Evolutionary conservation across 108 stramenopile species (phyloP), one percentile per base, ranked within the genome.

Genomic region (Discostella stelligeroides): DNA sequence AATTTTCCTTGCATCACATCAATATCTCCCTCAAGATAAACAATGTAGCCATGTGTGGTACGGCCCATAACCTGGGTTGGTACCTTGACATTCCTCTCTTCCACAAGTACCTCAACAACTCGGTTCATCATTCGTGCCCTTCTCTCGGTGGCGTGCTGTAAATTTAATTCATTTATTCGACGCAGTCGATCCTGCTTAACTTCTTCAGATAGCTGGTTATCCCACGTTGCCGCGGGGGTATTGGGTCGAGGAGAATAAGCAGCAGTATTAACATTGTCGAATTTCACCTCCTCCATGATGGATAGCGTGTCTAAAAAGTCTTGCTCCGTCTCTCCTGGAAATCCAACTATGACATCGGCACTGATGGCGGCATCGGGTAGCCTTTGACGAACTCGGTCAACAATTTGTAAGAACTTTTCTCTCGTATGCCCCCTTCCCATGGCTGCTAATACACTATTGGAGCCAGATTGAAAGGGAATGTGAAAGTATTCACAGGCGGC

Each of bases 261-360:
- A 23, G 89, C 88, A 0, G 90, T 90, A 64, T 92, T 91, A 9
- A 92, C 87, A 54, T 58, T 83, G 59, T 95, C 94, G 62, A 95
- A 95, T 24, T 75, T 71, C 11, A 96, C 95, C 65, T 87, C 69
- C 60, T 95, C 88, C 98, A 98, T 98, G 18, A 98, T 79, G 28
- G 82, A 66, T 9, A 98, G 69, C 25, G 97, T 97, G 49, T 87
- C 83, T 81, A 95, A 82, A 78, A 98, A 98, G 23, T 96, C 84
- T 74, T 95, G 92, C 53, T 98, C 97, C 1, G 98, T 98, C 80
- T 98, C 98, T 17, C 98, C 98, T 20, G 98, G 97, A 70, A 98
- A 98, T 17, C 98, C 97, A 8, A 96, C 95, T 58, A 98, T 97
- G 0, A 88, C 85, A 71, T 98, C 97, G 13, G 90, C 92, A 1